A percentile compares a stretch with the other conserved stretches of the same genome.
These are phyloP conservation scores for Adansonia gregorii DNA, from an alignment of 441 rosid species.

Conservation along the genomic window DNA sequence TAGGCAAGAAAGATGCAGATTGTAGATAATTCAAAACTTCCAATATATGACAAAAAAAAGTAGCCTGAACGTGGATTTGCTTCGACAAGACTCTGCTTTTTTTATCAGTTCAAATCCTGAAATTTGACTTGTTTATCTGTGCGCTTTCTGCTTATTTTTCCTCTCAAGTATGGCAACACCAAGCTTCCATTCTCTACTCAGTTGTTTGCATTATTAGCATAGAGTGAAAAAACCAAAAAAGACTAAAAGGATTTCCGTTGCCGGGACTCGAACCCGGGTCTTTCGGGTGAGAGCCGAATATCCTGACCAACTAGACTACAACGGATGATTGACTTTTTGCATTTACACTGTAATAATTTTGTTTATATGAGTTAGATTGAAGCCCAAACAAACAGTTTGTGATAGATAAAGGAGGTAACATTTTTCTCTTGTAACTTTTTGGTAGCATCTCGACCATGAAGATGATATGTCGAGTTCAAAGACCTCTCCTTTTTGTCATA, in stretches of 20 bases:
- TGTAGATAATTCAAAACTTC: background rate
- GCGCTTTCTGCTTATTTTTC: background rate
- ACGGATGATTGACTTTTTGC: too few species aligned
- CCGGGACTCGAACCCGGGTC: constrained; percentile 5
- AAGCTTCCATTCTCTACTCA: background rate
- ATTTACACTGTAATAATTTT: too few species aligned
- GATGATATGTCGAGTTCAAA: background rate
- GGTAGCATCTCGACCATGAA: constrained; percentile 23
- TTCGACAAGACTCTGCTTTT: too few species aligned
- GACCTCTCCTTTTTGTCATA: constrained; percentile 13
- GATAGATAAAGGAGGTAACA: background rate
- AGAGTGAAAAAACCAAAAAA: too few species aligned
- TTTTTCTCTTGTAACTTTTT: background rate
- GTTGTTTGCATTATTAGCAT: background rate
- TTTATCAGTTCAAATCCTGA: background rate
- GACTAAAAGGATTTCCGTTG: background rate
- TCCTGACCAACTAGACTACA: too few species aligned
- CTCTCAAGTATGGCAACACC: too few species aligned
- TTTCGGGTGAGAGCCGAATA: background rate
- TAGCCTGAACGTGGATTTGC: background rate
- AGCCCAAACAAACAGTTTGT: background rate
- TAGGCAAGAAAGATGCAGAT: background rate
- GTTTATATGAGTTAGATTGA: background rate
- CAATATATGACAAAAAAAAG: background rate
- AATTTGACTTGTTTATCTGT: background rate